Evolutionary conservation across 306 rosid species (phyloP).

Genomic region (Cicer chorassanicum): DNA sequence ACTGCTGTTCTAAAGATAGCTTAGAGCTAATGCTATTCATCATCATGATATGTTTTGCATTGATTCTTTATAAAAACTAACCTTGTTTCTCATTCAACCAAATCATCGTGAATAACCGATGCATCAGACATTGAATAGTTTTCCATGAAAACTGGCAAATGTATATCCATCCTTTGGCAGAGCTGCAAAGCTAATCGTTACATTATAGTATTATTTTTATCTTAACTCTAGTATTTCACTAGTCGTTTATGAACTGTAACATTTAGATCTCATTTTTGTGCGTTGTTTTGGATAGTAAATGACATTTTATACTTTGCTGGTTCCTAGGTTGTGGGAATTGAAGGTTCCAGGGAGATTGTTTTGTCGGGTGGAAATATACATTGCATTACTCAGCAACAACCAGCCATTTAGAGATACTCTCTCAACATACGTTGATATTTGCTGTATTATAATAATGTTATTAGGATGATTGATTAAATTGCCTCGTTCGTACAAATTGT

Average conservation of each 20-base stretch:
- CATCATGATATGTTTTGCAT: conserved; percentile 11
- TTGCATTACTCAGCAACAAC: conserved; percentile 96
- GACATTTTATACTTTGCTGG: conserved; percentile 32
- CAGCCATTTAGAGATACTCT: conserved; percentile 46
- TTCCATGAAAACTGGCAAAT: conserved; percentile 19
- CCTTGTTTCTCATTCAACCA: background rate
- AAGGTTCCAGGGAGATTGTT: conserved; percentile 93
- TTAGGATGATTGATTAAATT: conserved; percentile 1
- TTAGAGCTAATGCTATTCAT: conserved; percentile 12
- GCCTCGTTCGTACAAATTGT: background rate
- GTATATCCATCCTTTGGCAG: background rate
- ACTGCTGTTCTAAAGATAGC: background rate
- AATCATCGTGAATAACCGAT: conserved; percentile 5
- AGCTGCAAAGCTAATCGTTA: background rate
- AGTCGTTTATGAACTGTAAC: background rate
- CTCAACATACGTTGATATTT: conserved; percentile 9
- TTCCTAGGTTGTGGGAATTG: conserved; percentile 76
- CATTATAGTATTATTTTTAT: background rate
- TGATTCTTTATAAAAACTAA: conserved; percentile 1
- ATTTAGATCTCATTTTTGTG: conserved; percentile 11
- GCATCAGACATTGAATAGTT: conserved; percentile 28
- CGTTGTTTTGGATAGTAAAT: conserved; percentile 34
- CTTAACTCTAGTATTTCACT: conserved; percentile 11
- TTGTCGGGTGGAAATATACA: conserved; percentile 93
- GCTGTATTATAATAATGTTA: conserved; percentile 7